These are phyloP conservation scores for Alternaria solani DNA, from an alignment of 2,329 filamentous ascomycete genomes.

Conservation along the genomic window DNA sequence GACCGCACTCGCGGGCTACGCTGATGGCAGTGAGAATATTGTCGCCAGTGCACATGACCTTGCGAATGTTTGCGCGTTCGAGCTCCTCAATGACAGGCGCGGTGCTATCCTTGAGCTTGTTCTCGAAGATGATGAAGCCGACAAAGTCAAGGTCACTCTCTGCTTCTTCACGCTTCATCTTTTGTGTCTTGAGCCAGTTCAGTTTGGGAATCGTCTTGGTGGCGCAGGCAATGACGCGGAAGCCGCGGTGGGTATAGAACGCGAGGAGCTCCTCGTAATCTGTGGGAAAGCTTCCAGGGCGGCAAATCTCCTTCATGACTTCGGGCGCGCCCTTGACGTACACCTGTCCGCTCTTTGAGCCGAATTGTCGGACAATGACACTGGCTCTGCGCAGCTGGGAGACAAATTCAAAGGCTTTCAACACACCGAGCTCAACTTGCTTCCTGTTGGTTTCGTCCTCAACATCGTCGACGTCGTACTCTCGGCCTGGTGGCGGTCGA, in stretches of 20 bases:
- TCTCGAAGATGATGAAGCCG: slow-evolving; percentile 98
- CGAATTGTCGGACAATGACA: slow-evolving; percentile 89
- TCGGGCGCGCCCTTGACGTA: slow-evolving; percentile 98
- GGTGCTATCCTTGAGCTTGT: slow-evolving; percentile 93
- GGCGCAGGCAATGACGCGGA: slow-evolving; percentile 94
- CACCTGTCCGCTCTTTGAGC: slow-evolving; percentile 81
- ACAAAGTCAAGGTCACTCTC: slow-evolving; percentile 86
- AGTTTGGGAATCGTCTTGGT: slow-evolving; percentile 87
- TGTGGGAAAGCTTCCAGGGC: slow-evolving; percentile 79
- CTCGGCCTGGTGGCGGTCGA: slow-evolving; percentile 72
- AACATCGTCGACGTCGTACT: slow-evolving; percentile 65
- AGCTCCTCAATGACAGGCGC: slow-evolving; percentile 83
- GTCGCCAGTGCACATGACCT: slow-evolving; percentile 97
- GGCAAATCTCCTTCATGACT: slow-evolving; percentile 93
- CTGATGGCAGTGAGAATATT: slow-evolving; percentile 97
- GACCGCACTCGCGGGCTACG: slow-evolving; percentile 86
- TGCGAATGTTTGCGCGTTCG: slow-evolving; percentile 80
- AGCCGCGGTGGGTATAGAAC: slow-evolving; percentile 94
- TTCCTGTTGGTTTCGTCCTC: slow-evolving; percentile 55
- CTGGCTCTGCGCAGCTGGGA: slow-evolving; percentile 91
- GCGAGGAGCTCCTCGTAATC: slow-evolving; percentile 91
- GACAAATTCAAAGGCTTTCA: slow-evolving; percentile 93
- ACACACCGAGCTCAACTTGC: slow-evolving; percentile 83
- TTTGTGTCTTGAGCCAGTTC: slow-evolving; percentile 93
- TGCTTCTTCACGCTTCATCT: slow-evolving; percentile 86